Evolutionary conservation across 2,329 filamentous ascomycete genomes (phyloP), one percentile per base, ranked within the genome.

Genomic region (Penicillium polonicum): DNA sequence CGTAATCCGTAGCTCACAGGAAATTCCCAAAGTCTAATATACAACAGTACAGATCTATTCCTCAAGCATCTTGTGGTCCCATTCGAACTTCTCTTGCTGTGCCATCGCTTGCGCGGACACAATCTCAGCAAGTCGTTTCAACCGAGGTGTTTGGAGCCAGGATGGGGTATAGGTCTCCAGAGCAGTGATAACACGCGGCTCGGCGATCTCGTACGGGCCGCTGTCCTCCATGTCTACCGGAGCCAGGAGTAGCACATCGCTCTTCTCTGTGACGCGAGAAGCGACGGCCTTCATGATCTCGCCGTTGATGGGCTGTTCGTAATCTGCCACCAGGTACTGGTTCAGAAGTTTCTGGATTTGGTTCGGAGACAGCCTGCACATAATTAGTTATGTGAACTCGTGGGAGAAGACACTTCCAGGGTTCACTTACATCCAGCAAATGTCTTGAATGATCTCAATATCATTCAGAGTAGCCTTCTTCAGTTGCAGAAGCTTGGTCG

Each of bases 271-370:
- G 46, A 99, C 94, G 52, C 92, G 85, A 39, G 92, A 96, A 8
- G 95, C 94, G 52, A 99, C 95, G 8, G 94, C 94, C 80, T 99
- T 99, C 94, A 99, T 99, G 73, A 99, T 99, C 76, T 99, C 94
- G 72, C 93, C 94, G 70, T 99, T 97, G 77, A 99, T 99, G 38
- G 94, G 94, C 78, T 97, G 94, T 78, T 99, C 94, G 76, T 99
- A 99, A 77, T 99, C 94, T 59, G 94, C 94, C 57, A 99, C 93
- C 48, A 99, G 85, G 74, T 99, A 99, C 77, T 99, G 94, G 78
- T 99, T 99, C 65, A 99, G 83, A 35, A 99, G 85, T 80, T 99
- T 99, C 78, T 99, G 94, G 63, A 99, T 99, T 77, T 99, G 94
- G 78, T 97, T 97, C 52, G 94, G 94, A 1, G 93, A 97, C 52